Evolutionary conservation across 2,329 filamentous ascomycete species (phyloP), one percentile per base, ranked within the genome.

Genomic region (Stemphylium lycopersici): DNA sequence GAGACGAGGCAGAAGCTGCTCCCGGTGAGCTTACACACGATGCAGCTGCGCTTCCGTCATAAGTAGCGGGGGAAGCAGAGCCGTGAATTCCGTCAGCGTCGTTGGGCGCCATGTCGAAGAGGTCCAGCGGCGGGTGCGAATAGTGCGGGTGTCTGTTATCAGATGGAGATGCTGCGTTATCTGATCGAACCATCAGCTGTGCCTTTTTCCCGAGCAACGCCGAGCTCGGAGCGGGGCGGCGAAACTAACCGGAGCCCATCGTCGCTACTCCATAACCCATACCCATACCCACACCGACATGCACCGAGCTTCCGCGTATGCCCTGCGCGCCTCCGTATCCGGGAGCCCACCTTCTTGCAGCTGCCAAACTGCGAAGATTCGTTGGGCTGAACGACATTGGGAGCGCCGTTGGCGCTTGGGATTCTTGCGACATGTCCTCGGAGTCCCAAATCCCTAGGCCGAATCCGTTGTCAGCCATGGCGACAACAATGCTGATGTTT

Each of bases 141-240:
- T 49, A 50, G 36, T 51, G 4, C 38, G 42, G 29, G 39, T 45
- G 33, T 16, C 41, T 20, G 58, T 62, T 64, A 64, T 62, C 61
- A 62, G 62, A 63, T 62, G 57, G 39, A 48, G 34, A 45, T 41
- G 31, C 47, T 42, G 36, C 16, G 50, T 67, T 68, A 71, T 71
- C 68, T 67, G 68, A 69, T 70, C 58, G 41, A 57, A 32, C 61
- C 46, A 58, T 52, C 55, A 57, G 56, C 50, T 29, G 10, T 29
- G 41, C n/a, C 15, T 22, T 24, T 42, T 10, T 20, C 32, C 55
- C 60, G 58, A 50, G 45, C 48, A 29, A 45, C 33, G 59, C 60
- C 66, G 63, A 63, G 48, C 44, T 58, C 63, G 62, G 54, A 52
- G 55, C 61, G 61, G 55, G 55, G 20, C 52, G 48, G 48, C 37